phyloP scores from a whole-genome alignment of 2,329 filamentous ascomycete species.

The Sporothrix brunneoviolacea region DNA sequence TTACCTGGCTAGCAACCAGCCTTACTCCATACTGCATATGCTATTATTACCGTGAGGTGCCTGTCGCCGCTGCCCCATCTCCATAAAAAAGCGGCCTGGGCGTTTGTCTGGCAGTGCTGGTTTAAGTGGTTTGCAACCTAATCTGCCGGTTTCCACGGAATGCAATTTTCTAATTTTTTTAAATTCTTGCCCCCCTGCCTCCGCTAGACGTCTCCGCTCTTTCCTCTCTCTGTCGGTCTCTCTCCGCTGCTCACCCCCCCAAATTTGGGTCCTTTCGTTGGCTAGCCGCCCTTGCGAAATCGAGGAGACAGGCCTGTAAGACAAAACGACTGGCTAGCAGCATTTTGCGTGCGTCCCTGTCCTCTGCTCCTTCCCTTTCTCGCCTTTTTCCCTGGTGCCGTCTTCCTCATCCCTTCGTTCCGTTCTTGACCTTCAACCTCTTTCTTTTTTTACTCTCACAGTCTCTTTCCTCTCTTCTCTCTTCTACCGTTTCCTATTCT shows the following conservation, averaged over 20 bases:
- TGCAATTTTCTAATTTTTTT: background rate
- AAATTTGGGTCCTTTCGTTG: conserved; percentile 12
- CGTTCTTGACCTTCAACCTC: background rate
- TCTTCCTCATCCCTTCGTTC: conserved; percentile 7
- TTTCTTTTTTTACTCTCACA: background rate
- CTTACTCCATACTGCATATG: conserved; percentile 1
- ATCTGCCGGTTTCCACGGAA: conserved; percentile 11
- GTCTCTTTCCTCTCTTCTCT: background rate
- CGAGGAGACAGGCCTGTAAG: conserved; percentile 1
- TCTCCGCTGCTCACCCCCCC: background rate
- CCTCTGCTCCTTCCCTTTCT: conserved; percentile 4
- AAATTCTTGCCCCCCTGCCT: conserved; percentile 2
- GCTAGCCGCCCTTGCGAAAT: conserved; percentile 17
- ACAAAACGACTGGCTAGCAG: conserved; percentile 14
- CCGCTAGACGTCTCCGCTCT: background rate
- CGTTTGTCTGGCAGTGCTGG: conserved; percentile 5
- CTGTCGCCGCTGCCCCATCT: background rate
- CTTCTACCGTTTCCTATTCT: too few relatives aligned
- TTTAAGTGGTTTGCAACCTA: conserved; percentile 11
- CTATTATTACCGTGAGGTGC: background rate
- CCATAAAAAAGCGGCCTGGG: conserved; percentile 4
- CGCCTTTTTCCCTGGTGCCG: background rate
- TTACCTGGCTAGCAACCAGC: too few relatives aligned
- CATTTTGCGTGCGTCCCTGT: background rate
- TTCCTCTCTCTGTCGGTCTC: background rate